These are phyloP conservation scores for Globisporangium ultimum DNA, from an alignment of 352 stramenopile species.

Conservation along the genomic window DNA sequence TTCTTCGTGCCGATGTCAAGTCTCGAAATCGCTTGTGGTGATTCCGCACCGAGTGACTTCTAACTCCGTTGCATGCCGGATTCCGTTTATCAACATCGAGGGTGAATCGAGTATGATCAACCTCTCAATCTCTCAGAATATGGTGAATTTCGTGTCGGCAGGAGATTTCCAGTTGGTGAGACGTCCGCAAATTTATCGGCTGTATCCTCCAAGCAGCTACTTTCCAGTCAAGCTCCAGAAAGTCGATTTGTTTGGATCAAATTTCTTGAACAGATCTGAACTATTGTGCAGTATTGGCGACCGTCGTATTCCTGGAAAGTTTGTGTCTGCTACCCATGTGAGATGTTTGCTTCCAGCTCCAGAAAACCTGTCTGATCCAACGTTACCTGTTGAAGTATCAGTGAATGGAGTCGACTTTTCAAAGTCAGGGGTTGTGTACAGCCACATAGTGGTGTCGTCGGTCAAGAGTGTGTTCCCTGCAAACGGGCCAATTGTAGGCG, in stretches of 20 bases:
- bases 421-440: constrained; percentile 1
- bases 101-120: neutral
- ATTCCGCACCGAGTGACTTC: constrained; percentile 3
- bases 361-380: neutral
- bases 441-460: neutral
- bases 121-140: constrained; percentile 1
- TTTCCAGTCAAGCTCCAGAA: constrained; percentile 6
- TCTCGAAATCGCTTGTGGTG: neutral
- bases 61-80: neutral
- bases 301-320: neutral
- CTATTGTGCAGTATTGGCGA: constrained; percentile 1
- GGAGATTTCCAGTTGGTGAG: constrained; percentile 5
- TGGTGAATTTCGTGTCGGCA: neutral
- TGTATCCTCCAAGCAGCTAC: constrained; percentile 4
- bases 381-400: constrained; percentile 1
- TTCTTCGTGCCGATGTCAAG: neutral
- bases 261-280: constrained; percentile 6
- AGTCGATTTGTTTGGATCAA: constrained; percentile 6
- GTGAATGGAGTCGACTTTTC: constrained; percentile 5
- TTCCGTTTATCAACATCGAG: constrained; percentile 4
- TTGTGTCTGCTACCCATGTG: constrained; percentile 5
- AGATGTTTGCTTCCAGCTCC: constrained; percentile 2
- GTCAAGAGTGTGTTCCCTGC: constrained; percentile 3
- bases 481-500: constrained; percentile 2
- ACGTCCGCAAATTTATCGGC: constrained; percentile 1